These are phyloP conservation scores for Baeospora myosura DNA, from an alignment of 1,284 basidiomycete species.

Conservation along the genomic window DNA sequence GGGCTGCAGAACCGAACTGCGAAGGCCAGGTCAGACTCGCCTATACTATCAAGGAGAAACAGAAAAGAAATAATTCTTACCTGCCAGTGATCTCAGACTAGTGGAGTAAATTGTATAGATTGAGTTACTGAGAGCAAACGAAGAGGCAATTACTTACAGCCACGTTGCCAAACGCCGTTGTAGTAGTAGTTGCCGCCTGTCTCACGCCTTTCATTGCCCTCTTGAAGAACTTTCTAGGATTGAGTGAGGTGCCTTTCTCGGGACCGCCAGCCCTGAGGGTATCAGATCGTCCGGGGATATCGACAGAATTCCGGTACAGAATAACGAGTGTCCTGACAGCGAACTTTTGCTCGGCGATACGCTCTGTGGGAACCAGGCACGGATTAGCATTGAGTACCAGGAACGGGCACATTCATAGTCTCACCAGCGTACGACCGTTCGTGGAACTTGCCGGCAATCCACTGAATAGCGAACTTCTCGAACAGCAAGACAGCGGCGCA, in stretches of 20 bases:
- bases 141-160: constrained; percentile 28
- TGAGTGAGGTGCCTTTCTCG: constrained; percentile 26
- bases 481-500: constrained; percentile 67
- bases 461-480: constrained; percentile 86
- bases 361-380: constrained; percentile 45
- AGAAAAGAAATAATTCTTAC: constrained; percentile 23
- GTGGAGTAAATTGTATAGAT: not conserved
- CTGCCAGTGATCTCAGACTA: constrained; percentile 59
- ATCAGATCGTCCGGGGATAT: constrained; percentile 65
- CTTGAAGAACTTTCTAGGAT: constrained; percentile 62
- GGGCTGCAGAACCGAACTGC: constrained; percentile 76
- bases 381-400: not conserved
- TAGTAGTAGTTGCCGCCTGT: constrained; percentile 71
- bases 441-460: constrained; percentile 83
- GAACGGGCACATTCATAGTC: constrained; percentile 14
- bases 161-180: constrained; percentile 75
- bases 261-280: constrained; percentile 40
- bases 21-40: constrained; percentile 19
- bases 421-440: constrained; percentile 77
- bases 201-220: constrained; percentile 69
- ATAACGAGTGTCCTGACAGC: constrained; percentile 68
- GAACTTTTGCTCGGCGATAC: constrained; percentile 79
- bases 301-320: constrained; percentile 73
- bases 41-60: constrained; percentile 1
- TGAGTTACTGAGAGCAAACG: not conserved